These are phyloP conservation scores for Candida sakaeoensis DNA, from an alignment of 805 yeast genomes.

Conservation along the genomic window DNA sequence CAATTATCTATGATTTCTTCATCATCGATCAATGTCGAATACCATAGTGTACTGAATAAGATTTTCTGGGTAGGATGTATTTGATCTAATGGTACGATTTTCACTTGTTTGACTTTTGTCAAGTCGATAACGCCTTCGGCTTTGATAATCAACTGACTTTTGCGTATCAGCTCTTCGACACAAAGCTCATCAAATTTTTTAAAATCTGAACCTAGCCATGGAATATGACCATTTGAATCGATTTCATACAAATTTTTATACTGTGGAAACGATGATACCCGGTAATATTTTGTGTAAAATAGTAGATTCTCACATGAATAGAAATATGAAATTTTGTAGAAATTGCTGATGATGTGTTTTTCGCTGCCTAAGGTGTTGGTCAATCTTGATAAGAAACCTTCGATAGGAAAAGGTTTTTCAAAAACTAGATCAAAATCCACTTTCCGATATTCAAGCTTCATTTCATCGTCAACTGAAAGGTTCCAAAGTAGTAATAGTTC, in stretches of 20 bases:
- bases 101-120: slow-evolving; percentile 41
- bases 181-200: slow-evolving; percentile 53
- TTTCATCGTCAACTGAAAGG: slow-evolving; percentile 27
- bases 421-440: slow-evolving; percentile 34
- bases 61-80: slow-evolving; percentile 23
- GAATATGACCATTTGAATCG: slow-evolving; percentile 48
- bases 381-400: slow-evolving; percentile 70
- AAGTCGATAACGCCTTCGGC: slow-evolving; percentile 65
- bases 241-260: slow-evolving; percentile 50
- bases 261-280: slow-evolving; percentile 55
- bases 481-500: slow-evolving; percentile 26
- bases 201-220: slow-evolving; percentile 60
- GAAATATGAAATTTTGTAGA: slow-evolving; percentile 58
- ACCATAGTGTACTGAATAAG: slow-evolving; percentile 29
- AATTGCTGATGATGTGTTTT: slow-evolving; percentile 31
- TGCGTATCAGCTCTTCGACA: slow-evolving; percentile 60
- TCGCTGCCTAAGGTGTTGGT: slow-evolving; percentile 47
- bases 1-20: slow-evolving; percentile 40
- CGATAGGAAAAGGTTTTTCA: slow-evolving; percentile 69
- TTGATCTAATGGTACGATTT: slow-evolving; percentile 22
- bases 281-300: slow-evolving; percentile 50
- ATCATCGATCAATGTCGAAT: slow-evolving; percentile 23
- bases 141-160: slow-evolving; percentile 49
- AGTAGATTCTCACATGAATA: slow-evolving; percentile 60
- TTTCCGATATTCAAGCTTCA: slow-evolving; percentile 59